Evolutionary conservation across 352 stramenopile genomes (phyloP).

Genomic region (Globisporangium cystogenes): DNA sequence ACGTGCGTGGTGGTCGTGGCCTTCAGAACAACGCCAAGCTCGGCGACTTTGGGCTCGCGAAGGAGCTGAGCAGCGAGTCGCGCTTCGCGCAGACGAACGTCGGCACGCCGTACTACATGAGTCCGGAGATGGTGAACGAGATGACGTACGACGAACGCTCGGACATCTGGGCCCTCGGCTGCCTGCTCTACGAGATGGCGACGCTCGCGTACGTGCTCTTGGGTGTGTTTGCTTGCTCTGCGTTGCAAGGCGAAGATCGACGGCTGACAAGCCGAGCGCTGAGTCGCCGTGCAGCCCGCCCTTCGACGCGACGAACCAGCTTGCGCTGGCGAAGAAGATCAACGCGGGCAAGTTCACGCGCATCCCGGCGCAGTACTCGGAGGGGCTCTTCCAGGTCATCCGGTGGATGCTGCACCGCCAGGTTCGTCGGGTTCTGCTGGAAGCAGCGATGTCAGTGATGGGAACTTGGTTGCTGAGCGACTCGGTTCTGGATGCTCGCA

Average conservation of each 20-base stretch:
- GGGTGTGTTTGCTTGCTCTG: not conserved
- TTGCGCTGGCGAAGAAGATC: slow-evolving; percentile 92
- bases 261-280: not conserved
- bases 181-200: slow-evolving; percentile 90
- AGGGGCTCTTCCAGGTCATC: slow-evolving; percentile 88
- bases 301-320: slow-evolving; percentile 91
- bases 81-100: slow-evolving; percentile 90
- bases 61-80: slow-evolving; percentile 88
- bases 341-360: slow-evolving; percentile 89
- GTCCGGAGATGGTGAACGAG: slow-evolving; percentile 89
- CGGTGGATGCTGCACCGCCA: slow-evolving; percentile 87
- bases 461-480: not conserved
- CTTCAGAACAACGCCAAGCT: slow-evolving; percentile 88
- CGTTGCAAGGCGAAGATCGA: not conserved
- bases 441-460: not conserved
- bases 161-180: slow-evolving; percentile 90
- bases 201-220: slow-evolving; percentile 55
- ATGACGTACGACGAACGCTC: slow-evolving; percentile 91
- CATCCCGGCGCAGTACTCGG: slow-evolving; percentile 89
- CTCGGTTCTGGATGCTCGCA: not conserved
- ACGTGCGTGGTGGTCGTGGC: too few species aligned
- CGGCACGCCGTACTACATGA: slow-evolving; percentile 93
- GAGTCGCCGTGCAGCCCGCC: slow-evolving; percentile 41
- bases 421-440: not conserved
- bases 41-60: slow-evolving; percentile 89